Evolutionary conservation across 2,329 filamentous ascomycete genomes (phyloP), one percentile per base, ranked within the genome.

Genomic region (Cytospora mali): DNA sequence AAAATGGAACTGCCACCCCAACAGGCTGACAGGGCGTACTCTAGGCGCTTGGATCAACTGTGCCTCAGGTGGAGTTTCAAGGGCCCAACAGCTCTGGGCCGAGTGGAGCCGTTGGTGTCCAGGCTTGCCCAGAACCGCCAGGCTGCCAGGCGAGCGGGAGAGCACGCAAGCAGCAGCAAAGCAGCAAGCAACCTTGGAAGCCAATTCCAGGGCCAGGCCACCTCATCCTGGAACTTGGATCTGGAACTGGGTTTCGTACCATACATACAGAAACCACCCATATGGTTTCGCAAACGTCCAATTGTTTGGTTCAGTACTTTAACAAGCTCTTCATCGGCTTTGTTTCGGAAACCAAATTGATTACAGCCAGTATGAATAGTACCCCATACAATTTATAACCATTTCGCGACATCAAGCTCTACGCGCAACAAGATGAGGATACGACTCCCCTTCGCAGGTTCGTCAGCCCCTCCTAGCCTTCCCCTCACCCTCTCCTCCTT

Each of bases 361-460:
- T 31, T 35, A 33, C 18, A 27, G 53, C 23, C 42, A 42, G 27
- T 52, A 60, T 60, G 50, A 49, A 54, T 49, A 54, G 31, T n/a
- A 28, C 58, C 35, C 39, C 50, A 35, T 51, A 48, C 42, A 50
- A 18, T n/a, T 48, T 25, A 62, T 58, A 53, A 57, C 42, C n/a
- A 33, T 25, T 33, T 6, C 21, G 33, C 28, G 23, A 49, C 42
- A 54, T 60, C 52, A 35, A 35, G n/a, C 28, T 48, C 21, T 33
- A 35, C 49, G 33, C 58, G 53, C 29, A 21, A 48, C 58, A 75
- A 69, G 61, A 95, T 96, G 90, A 90, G 91, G 76, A 92, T 97
- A 79, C 87, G 93, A 73, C 85, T 93, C 71, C 90, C 91, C 61
- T 96, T 97, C 74, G 92, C 92, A 79, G 91, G 93, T 95, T 28